Evolutionary conservation across 2,329 filamentous ascomycete species (phyloP), one percentile per base, ranked within the genome.

Genomic region (Spiromastix sp.): DNA sequence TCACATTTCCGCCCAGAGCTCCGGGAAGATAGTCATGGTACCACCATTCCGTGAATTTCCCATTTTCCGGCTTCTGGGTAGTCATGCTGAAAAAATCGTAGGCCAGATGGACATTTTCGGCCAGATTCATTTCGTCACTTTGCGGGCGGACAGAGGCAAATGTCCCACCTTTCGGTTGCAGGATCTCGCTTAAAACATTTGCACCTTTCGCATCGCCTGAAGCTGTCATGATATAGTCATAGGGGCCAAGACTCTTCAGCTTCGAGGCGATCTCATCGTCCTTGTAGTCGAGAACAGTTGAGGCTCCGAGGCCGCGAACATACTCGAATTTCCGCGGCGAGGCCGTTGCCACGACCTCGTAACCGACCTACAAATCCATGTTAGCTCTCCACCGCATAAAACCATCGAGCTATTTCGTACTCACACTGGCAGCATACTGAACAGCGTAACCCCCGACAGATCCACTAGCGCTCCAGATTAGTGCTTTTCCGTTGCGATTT

Each of bases 191-290:
- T 8, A 34, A 24, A 24, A 13, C 32, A 12, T 25, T 25, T 25
- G 32, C 32, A 6, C 32, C 32, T 11, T 34, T 34, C 6, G 32
- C 32, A 25, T 34, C 32, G 7, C 32, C 32, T 13, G 32, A 34
- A 34, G 32, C 32, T 8, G 13, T 8, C 19, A 34, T 25, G 32
- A 34, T 19, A 18, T 24, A 34, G 18, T 34, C 32, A 34, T 24
- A 34, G 4, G 32, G 32, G 7, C 32, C 32, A 24, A 25, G 30
- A 9, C 8, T 13, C 12, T 32, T 32, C 16, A 32, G 16, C 30
- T 32, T 16, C 9, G n/a, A 16, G 10, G 21, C 30, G 18, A 19
- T 19, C 18, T 32, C 15, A 12, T 32, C 30, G 21, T 32, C 30
- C 21, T 32, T 32, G 12, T 32, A 32, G 30, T 32, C 30, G 5